Percentiles rank a stretch among this genome's conserved stretches.
Evolutionary conservation across 352 stramenopile species (phyloP).

Genomic region (Globisporangium mamillatum): DNA sequence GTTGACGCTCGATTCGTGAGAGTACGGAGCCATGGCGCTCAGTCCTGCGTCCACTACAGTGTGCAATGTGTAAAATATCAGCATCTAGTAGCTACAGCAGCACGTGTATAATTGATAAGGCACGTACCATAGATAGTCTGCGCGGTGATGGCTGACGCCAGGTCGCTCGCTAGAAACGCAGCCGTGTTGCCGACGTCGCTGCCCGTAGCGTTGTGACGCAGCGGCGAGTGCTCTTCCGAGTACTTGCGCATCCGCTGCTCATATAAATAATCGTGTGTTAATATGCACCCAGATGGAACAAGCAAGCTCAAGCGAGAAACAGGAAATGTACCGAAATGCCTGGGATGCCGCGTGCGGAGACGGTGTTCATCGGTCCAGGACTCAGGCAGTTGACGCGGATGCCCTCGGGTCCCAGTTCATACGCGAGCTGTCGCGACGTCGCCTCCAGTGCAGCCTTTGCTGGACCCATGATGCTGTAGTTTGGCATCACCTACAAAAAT

Average conservation of each 20-base stretch:
- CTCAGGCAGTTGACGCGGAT: constrained; percentile 91
- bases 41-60: constrained; percentile 70
- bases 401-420: constrained; percentile 66
- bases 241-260: constrained; percentile 78
- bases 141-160: constrained; percentile 76
- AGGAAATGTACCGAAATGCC: constrained; percentile 65
- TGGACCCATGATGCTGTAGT: constrained; percentile 92
- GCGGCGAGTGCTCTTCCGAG: constrained; percentile 53
- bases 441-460: constrained; percentile 89
- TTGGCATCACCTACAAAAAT: constrained; percentile 64
- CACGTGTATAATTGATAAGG: neutral
- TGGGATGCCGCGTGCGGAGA: constrained; percentile 88
- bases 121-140: constrained; percentile 87
- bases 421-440: constrained; percentile 75
- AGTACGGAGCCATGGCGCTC: constrained; percentile 47
- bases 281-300: neutral
- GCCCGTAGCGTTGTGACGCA: constrained; percentile 68
- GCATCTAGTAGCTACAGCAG: neutral
- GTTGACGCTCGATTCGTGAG: constrained; percentile 16
- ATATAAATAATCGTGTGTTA: constrained; percentile 4
- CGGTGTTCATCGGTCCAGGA: constrained; percentile 88
- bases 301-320: neutral
- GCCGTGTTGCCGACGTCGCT: constrained; percentile 79
- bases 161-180: constrained; percentile 76
- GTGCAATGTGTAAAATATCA: neutral